Evolutionary conservation across 2,329 filamentous ascomycete genomes (phyloP), one percentile per base, ranked within the genome.

Genomic region (Monilinia polystroma): DNA sequence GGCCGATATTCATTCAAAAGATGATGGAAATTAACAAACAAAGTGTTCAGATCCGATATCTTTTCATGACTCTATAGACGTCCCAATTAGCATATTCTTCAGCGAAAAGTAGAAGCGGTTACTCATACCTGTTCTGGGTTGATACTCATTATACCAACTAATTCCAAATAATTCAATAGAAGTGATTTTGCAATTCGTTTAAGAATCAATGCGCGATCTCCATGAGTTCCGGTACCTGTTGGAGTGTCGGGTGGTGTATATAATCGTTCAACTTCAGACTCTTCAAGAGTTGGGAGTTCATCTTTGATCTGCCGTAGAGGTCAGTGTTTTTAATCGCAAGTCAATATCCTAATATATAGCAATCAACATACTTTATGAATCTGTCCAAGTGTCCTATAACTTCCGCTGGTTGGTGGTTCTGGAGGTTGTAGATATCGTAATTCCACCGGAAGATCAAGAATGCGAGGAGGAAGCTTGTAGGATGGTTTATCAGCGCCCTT

Each of bases 1-100:
- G 93, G 93, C 43, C 94, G 85, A 79, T 97, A 98, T 77, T 96
- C 89, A 77, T 99, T 99, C 71, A 98, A 87, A 64, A 97, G 84
- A 75, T 96, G 92, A 78, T 97, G 93, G 75, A 96, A 90, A 77
- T 98, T 98, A 77, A 94, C 88, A 70, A 96, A 89, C 38, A 98
- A 80, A 20, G 89, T 93, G 73, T 90, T 85, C 43, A 99, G 79
- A 77, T 98, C 90, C 55, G 87, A 82, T 56, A 94, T 83, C 76
- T 96, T 96, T 53, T 87, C 83, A 35, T 85, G 81, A 63, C 87
- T 90, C 76, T 89, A 53, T 72, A 56, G 32, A 71, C 72, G 23
- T 70, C 16, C 73, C 72, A 47, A 66, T 67, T 67, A 64, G 53
- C 41, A 47, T 16, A 14, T 16, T 11, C 26, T 49, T 35, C 20